Base-by-base conservation (phyloP, 2,329 filamentous ascomycete genomes). In the Talaromyces albobiverticillius region DNA sequence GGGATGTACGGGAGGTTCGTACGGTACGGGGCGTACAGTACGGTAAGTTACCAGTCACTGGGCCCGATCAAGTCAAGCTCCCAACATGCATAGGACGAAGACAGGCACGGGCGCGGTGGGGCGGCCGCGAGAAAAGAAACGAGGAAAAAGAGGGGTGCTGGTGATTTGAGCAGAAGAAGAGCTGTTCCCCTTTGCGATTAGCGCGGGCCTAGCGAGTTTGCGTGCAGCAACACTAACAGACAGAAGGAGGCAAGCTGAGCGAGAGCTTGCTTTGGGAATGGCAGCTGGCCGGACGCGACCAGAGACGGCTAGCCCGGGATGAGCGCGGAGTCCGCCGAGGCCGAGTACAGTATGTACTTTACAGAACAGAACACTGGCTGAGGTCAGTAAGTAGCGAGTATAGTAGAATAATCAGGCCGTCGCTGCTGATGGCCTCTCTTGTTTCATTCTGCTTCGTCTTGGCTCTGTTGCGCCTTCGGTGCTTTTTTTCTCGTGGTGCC, bases 231-330 rank as follows among this genome's bases (percentile, higher is more conserved):
- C n/a, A n/a, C n/a, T n/a, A n/a, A n/a, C n/a, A 14, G 31, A 20
- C 14, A 34, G 31, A 34, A 34, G 31, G 9, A 34, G 31, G 31
- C 14, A 34, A n/a, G 31, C 31, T n/a, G 31, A 34, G 31, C 32
- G 32, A 36, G 9, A 16, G 14, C n/a, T 29, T 4, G 25, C 31
- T 46, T 46, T 43, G 29, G 41, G 50, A 7, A 20, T 18, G 40
- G 47, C 20, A 23, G 45, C 25, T 25, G 23, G 22, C 41, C 50
- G 50, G 50, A 52, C 50, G 31, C 49, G 41, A 22, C 50, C 50
- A 52, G 50, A 38, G n/a, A 13, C 31, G 50, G 50, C 23, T 52
- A 45, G 42, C 42, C 10, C 26, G 42, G n/a, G 7, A 8, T n/a
- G 9, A n/a, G n/a, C 36, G 16, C 36, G 36, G 36, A 38, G 36